Conservation (phyloP, 352 stramenopile genomes). For the Phytopythium montanum region DNA sequence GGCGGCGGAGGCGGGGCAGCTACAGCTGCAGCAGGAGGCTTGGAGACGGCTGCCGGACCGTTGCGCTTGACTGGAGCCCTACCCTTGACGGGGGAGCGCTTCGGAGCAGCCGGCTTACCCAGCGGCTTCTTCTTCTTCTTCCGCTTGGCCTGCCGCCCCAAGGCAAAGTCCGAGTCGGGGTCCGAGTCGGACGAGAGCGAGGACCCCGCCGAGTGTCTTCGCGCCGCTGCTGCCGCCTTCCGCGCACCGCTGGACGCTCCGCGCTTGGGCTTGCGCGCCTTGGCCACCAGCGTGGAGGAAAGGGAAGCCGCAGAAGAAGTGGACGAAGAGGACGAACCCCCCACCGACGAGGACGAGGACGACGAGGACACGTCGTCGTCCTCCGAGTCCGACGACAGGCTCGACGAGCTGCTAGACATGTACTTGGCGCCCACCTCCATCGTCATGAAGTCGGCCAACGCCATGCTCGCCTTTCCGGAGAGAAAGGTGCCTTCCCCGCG, state of each 20-base stretch:
- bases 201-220: not conserved
- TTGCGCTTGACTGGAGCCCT: conserved; percentile 18
- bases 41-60: conserved; percentile 10
- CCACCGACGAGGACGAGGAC: conserved; percentile 36
- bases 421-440: conserved; percentile 74
- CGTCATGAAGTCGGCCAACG: conserved; percentile 70
- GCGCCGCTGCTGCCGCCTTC: conserved; percentile 2
- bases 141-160: not conserved
- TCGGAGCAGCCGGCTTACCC: conserved; percentile 14
- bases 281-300: conserved; percentile 7
- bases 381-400: conserved; percentile 69
- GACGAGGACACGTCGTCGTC: conserved; percentile 39
- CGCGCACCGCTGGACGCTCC: conserved; percentile 3
- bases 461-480: conserved; percentile 33
- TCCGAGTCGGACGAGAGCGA: conserved; percentile 16
- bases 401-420: conserved; percentile 76
- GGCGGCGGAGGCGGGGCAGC: conserved; percentile 15
- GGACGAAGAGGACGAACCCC: conserved; percentile 26
- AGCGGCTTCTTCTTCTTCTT: conserved; percentile 23
- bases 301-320: conserved; percentile 22
- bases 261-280: conserved; percentile 17
- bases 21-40: conserved; percentile 2
- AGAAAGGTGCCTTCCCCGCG: not conserved
- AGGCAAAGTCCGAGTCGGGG: conserved; percentile 23
- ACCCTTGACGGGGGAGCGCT: conserved; percentile 17